Percentiles rank a stretch among this genome's conserved stretches.
Evolutionary conservation across 129 eudicot species (phyloP).

Genomic region (Calendula officinalis): DNA sequence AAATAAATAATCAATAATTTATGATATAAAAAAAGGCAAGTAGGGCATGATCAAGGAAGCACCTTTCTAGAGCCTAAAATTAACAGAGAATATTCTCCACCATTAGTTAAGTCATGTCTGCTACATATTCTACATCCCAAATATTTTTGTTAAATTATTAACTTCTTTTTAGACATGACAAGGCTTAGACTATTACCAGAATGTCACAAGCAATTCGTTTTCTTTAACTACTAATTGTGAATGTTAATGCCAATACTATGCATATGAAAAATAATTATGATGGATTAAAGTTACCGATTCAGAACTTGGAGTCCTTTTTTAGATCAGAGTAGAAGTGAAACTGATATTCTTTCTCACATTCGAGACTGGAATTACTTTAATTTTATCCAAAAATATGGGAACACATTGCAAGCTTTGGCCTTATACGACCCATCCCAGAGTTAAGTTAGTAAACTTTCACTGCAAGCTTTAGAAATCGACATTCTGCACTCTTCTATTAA

Average conservation of each 20-base stretch:
- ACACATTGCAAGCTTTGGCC: constrained; percentile 23
- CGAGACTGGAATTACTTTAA: constrained; percentile 14
- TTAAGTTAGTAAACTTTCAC: constrained; percentile 20
- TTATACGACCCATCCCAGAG: constrained; percentile 20
- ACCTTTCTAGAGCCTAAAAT: constrained; percentile 3
- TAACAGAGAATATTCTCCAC: neutral
- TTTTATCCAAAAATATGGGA: constrained; percentile 11
- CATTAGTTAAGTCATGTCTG: constrained; percentile 1
- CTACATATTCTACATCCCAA: constrained; percentile 14
- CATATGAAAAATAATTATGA: neutral
- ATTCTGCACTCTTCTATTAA: constrained; percentile 12
- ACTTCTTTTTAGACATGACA: neutral
- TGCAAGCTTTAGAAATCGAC: constrained; percentile 26
- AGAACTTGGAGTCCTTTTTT: constrained; percentile 26
- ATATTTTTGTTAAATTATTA: neutral
- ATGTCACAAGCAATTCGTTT: neutral
- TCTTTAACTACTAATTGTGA: constrained; percentile 10
- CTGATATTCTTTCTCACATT: constrained; percentile 34
- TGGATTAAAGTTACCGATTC: constrained; percentile 27
- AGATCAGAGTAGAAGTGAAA: constrained; percentile 23
- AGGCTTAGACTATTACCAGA: constrained; percentile 5
- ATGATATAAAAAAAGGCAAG: neutral
- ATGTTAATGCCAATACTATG: neutral
- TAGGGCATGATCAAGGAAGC: constrained; percentile 8
- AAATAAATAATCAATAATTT: constrained; percentile 2